These are phyloP conservation scores for Pugionium cornutum DNA, from an alignment of 345 rosid genomes.

Conservation along the genomic window DNA sequence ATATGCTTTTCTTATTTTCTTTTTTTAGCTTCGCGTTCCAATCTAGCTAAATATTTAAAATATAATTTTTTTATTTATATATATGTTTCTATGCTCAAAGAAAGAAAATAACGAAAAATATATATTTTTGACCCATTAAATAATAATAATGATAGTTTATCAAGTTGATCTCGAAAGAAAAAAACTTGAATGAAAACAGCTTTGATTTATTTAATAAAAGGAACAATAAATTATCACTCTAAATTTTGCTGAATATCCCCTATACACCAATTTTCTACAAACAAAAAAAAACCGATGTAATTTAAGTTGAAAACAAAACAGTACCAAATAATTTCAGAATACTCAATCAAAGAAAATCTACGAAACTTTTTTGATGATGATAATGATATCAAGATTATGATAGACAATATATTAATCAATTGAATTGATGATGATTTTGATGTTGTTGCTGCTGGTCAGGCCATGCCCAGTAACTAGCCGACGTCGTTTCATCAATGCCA, in stretches of 20 bases:
- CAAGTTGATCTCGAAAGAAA: too few relatives aligned
- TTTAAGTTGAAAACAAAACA: conserved; percentile 6
- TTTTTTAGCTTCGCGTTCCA: conserved; percentile 37
- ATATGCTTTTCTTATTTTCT: conserved; percentile 30
- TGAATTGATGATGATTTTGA: conserved; percentile 40
- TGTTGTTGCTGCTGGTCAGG: conserved; percentile 59
- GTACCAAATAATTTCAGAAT: conserved; percentile 29
- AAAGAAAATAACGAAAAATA: too few relatives aligned
- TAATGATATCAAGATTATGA: conserved; percentile 24
- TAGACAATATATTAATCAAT: conserved; percentile 21
- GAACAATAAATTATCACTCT: conserved; percentile 32
- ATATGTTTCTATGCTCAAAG: too few relatives aligned
- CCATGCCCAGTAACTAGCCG: conserved; percentile 69
- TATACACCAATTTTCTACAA: conserved; percentile 45
- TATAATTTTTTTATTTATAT: too few relatives aligned
- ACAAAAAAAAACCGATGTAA: neutral
- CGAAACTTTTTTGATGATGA: conserved; percentile 21
- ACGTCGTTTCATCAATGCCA: conserved; percentile 69
- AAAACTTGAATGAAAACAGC: too few relatives aligned
- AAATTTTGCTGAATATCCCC: conserved; percentile 34
- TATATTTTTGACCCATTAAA: too few relatives aligned
- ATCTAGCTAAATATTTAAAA: conserved; percentile 36
- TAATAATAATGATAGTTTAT: too few relatives aligned
- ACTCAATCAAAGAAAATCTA: conserved; percentile 15
- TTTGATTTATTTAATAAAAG: conserved; percentile 25